A percentile compares a stretch with the other conserved stretches of the same genome.
Evolutionary conservation across 768 basidiomycete species (phyloP).

Genomic region (Agaricus subrufescens): DNA sequence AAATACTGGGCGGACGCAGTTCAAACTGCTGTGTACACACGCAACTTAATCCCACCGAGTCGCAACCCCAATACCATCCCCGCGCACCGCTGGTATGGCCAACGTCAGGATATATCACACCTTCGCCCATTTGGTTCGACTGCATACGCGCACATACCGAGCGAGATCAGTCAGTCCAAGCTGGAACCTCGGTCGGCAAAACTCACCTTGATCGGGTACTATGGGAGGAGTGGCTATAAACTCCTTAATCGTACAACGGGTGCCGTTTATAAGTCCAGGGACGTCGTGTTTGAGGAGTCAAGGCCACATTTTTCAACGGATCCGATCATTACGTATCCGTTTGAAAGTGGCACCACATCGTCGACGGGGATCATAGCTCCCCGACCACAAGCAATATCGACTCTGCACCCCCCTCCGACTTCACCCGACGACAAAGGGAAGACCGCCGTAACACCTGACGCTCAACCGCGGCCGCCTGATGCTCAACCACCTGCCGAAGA

Average conservation of each 20-base stretch:
- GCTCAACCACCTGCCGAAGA: too few species aligned
- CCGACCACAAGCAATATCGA: too few species aligned
- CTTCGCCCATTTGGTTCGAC: slow-evolving; percentile 25
- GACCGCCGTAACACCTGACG: too few species aligned
- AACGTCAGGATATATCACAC: slow-evolving; percentile 21
- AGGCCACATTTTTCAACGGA: background rate
- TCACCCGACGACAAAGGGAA: too few species aligned
- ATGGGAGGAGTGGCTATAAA: slow-evolving; percentile 16
- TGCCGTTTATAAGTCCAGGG: slow-evolving; percentile 11
- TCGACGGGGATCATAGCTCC: too few species aligned
- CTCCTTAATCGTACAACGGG: slow-evolving; percentile 11
- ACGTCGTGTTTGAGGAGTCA: slow-evolving; percentile 24
- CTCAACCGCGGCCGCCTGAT: too few species aligned
- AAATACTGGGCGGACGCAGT: too few species aligned
- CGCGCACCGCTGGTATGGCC: slow-evolving; percentile 12
- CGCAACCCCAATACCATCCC: background rate
- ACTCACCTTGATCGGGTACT: slow-evolving; percentile 19
- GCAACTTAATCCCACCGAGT: too few species aligned
- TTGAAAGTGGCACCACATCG: too few species aligned
- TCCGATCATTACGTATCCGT: background rate
- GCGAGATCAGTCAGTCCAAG: slow-evolving; percentile 1
- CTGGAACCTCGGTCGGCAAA: slow-evolving; percentile 13
- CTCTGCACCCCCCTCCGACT: too few species aligned
- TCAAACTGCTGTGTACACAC: too few species aligned
- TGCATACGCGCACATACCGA: slow-evolving; percentile 22